Evolutionary conservation across 169 alveolate species (phyloP), one percentile per base, ranked within the genome.

Genomic region (Neospora caninum): DNA sequence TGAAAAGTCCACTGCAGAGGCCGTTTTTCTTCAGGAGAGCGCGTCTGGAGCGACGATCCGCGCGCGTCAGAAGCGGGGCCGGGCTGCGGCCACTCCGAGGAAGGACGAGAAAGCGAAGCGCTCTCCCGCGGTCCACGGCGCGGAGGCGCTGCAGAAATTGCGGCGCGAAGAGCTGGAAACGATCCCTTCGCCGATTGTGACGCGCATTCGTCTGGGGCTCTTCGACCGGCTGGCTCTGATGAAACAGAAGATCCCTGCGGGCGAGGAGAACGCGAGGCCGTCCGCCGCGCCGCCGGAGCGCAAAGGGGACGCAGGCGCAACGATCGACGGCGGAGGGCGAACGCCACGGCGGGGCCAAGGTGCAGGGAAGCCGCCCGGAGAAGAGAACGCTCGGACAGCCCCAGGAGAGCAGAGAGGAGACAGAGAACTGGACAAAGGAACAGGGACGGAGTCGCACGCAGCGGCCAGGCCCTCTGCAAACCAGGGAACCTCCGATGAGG

Each of bases 131-230:
- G 73, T 27, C 31, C n/a, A 64, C 31, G 42, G 45, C 10, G 45
- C 86, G 2, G 31, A 10, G 86, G 45, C 86, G 22, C 45, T 78
- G 45, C 86, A 78, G 86, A n/a, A 43, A 20, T 25, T 78, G n/a
- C 86, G 86, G 29, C 9, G 86, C 9, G 86, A 78, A n/a, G 49
- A 78, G 20, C 86, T 78, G 29, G 86, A 38, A n/a, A 36, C 67
- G 38, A 82, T 82, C 39, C 89, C 89, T 4, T 82, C 89, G 43
- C 89, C 89, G 38, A 82, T 82, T 67, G 64, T 82, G 67, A 82
- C n/a, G 43, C 89, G 89, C 64, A 82, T 82, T 49, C 89, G 89
- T 16, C 64, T 82, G 67, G 64, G 89, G n/a, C 38, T 82, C 42
- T 9, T 13, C 41, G 89, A 82, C 64, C 84, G 84, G 49, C 84